phyloP scores from a whole-genome alignment of 495 filamentous ascomycete species.

The Collariella sp. region DNA sequence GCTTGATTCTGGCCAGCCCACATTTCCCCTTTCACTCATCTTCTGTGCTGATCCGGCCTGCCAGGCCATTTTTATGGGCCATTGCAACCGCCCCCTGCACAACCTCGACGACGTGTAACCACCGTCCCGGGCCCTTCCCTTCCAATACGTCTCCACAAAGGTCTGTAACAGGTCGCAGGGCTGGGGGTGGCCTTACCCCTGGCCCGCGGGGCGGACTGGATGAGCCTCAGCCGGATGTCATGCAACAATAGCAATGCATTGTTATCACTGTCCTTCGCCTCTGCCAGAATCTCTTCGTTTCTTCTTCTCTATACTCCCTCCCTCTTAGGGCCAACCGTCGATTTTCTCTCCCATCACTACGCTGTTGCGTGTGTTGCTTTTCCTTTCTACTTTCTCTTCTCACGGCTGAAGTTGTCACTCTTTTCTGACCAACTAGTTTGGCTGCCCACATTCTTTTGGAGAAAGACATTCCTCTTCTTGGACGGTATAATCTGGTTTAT shows the following conservation, averaged over 20 bases:
- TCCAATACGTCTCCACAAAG: slow-evolving; percentile 24
- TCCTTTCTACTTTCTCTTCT: slow-evolving; percentile 33
- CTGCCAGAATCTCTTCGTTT: slow-evolving; percentile 23
- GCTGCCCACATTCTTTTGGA: slow-evolving; percentile 46
- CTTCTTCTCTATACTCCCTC: slow-evolving; percentile 33
- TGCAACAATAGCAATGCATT: slow-evolving; percentile 31
- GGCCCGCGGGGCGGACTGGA: slow-evolving; percentile 26
- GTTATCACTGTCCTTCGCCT: slow-evolving; percentile 23
- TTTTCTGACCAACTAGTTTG: slow-evolving; percentile 53
- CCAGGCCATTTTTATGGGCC: background rate
- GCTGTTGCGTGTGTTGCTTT: slow-evolving; percentile 40
- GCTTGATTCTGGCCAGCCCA: background rate
- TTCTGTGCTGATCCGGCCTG: background rate
- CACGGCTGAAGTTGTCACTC: slow-evolving; percentile 47
- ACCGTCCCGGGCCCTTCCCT: slow-evolving; percentile 19
- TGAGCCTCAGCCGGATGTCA: slow-evolving; percentile 29
- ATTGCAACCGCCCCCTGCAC: slow-evolving; percentile 10
- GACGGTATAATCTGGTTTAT: slow-evolving; percentile 39
- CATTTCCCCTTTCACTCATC: background rate
- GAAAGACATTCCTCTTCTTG: slow-evolving; percentile 32
- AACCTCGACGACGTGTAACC: slow-evolving; percentile 12
- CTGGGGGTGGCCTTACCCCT: slow-evolving; percentile 23
- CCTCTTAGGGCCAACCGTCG: slow-evolving; percentile 33
- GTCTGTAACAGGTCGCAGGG: slow-evolving; percentile 34
- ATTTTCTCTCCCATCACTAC: slow-evolving; percentile 36